Evolutionary conservation across 139 green algal species (phyloP), one percentile per base, ranked within the genome.

Genomic region (Tetradesmus lagerheimii): DNA sequence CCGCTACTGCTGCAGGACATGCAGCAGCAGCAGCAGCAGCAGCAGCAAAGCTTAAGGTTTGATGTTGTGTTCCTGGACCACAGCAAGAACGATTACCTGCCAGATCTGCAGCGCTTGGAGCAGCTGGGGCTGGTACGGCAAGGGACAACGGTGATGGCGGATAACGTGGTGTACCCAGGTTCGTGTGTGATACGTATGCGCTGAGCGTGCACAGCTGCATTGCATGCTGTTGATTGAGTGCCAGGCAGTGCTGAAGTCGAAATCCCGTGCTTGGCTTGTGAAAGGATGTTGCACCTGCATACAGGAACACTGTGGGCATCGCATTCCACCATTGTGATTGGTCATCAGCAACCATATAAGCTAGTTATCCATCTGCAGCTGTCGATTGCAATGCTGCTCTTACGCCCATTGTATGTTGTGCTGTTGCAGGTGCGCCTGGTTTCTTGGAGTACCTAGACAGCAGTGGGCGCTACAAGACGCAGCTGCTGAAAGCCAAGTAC

Each of bases 61-160:
- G 77, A 90, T 64, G 25, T 92, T 20, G 43, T 92, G 38, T 92
- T 92, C n/a, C 35, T 92, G 20, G 89, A 92, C 47, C 89, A 92
- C 67, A 71, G 67, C n/a, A 92, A 92, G 74, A 64, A 76, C 18
- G 83, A 62, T 35, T 92, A 92, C 62, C 45, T 92, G 29, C 89
- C 89, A 39, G 89, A 92, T n/a, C 47, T 92, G 67, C 41, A 89
- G 37, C 45, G 20, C 4, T 18, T 89, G 77, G 82, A 90, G 67
- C 41, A 90, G 45, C 57, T 80, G 66, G 89, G 89, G 1, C 39
- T 92, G 12, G 34, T 92, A 4, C 23, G 47, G 27, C 83, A 39
- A 18, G 89, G 89, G 31, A 92, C 39, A 5, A 38, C 38, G 41
- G 74, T 92, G 9, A 9, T 92, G 75, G 89, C 89, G 4, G 89